A percentile compares a stretch with the other conserved stretches of the same genome.
Conservation (phyloP, 1,284 basidiomycete genomes). For the Microbotryum saponariae region DNA sequence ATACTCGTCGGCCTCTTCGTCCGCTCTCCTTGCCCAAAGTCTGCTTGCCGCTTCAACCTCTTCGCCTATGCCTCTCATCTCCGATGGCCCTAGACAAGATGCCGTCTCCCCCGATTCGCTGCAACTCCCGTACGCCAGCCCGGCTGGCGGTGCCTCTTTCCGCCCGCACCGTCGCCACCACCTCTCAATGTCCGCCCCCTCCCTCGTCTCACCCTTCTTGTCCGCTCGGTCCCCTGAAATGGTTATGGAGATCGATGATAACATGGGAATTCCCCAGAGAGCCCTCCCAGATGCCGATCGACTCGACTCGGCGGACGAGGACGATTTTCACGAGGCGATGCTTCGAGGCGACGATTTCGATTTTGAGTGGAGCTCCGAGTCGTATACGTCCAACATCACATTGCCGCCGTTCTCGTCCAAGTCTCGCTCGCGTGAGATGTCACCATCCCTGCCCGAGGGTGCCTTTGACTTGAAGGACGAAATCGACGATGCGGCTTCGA, state of each 20-base stretch:
- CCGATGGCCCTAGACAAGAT: background rate
- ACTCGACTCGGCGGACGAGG: conserved; percentile 14
- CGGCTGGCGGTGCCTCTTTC: conserved; percentile 2
- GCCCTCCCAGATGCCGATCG: background rate
- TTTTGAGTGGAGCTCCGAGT: conserved; percentile 31
- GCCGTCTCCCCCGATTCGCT: conserved; percentile 28
- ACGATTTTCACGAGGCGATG: conserved; percentile 32
- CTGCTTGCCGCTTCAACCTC: conserved; percentile 24
- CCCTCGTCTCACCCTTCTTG: conserved; percentile 26
- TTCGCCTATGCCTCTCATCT: background rate
- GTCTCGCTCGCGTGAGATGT: background rate
- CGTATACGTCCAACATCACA: conserved; percentile 16
- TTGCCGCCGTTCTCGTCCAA: background rate
- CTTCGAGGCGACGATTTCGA: conserved; percentile 30
- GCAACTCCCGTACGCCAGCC: conserved; percentile 8
- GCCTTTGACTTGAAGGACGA: background rate
- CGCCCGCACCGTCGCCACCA: background rate
- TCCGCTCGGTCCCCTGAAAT: conserved; percentile 16
- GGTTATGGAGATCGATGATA: conserved; percentile 21
- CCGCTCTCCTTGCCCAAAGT: conserved; percentile 28
- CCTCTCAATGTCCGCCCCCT: conserved; percentile 29
- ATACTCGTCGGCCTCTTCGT: conserved; percentile 24
- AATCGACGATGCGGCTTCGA: conserved; percentile 15
- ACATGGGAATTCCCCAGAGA: background rate
- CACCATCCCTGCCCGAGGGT: background rate